A percentile compares a stretch with the other conserved stretches of the same genome.
Conservation (phyloP, 805 yeast species). For the Monosporozyma siamensis region DNA sequence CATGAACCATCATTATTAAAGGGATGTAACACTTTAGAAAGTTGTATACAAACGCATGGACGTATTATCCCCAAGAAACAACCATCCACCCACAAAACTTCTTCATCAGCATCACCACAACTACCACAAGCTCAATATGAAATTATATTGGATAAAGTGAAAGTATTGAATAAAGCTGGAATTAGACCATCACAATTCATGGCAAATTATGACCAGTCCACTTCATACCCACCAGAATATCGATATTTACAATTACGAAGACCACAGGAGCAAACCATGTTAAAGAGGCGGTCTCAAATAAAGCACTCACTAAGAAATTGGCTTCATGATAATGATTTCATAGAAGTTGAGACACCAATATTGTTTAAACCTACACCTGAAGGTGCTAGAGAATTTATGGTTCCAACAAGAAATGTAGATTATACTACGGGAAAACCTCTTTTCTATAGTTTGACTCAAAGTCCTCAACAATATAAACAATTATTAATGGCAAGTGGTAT, state of each 20-base stretch:
- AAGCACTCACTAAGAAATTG: slow-evolving; percentile 38
- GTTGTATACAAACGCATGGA: not conserved
- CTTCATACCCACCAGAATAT: slow-evolving; percentile 60
- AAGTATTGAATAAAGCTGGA: slow-evolving; percentile 53
- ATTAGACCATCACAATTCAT: slow-evolving; percentile 58
- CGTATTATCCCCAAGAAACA: not conserved
- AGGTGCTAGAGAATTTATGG: slow-evolving; percentile 93
- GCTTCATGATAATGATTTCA: slow-evolving; percentile 42
- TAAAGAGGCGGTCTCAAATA: slow-evolving; percentile 48
- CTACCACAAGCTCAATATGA: no score
- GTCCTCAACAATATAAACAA: slow-evolving; percentile 97
- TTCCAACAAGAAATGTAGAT: slow-evolving; percentile 61
- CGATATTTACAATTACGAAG: slow-evolving; percentile 74
- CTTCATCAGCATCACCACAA: no score
- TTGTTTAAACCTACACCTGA: slow-evolving; percentile 95
- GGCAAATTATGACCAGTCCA: slow-evolving; percentile 39
- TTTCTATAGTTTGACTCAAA: slow-evolving; percentile 90
- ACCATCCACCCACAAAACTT: no score
- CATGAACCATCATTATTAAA: not conserved
- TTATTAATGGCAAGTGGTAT: slow-evolving; percentile 91
- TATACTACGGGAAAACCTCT: slow-evolving; percentile 9
- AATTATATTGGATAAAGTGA: slow-evolving; percentile 41
- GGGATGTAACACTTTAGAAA: slow-evolving; percentile 9
- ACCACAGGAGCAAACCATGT: slow-evolving; percentile 44
- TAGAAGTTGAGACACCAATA: slow-evolving; percentile 87